Percentiles rank a stretch among this genome's conserved stretches.
phyloP scores from a whole-genome alignment of 495 filamentous ascomycete genomes.

The Neurospora sp. region DNA sequence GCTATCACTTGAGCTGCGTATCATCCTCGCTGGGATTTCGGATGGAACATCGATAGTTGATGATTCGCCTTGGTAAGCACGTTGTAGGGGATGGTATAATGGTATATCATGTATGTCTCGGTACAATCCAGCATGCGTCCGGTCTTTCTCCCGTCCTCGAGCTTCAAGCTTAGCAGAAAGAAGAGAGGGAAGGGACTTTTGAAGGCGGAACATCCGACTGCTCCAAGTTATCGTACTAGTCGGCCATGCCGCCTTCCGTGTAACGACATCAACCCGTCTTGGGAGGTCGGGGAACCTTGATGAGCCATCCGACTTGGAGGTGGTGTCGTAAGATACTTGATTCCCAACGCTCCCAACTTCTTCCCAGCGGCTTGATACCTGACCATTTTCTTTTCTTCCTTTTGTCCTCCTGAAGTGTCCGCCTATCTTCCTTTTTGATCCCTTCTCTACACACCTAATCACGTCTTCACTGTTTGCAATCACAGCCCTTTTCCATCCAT shows the following conservation, averaged over 20 bases:
- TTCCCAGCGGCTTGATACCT: neutral
- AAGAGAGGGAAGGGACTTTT: neutral
- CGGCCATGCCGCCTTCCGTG: neutral
- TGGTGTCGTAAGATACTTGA: neutral
- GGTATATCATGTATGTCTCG: neutral
- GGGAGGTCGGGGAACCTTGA: neutral
- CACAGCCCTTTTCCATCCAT: neutral
- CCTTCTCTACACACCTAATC: neutral
- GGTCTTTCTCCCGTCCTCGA: neutral
- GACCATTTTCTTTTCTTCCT: neutral
- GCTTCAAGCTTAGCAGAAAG: neutral
- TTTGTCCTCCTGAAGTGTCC: neutral
- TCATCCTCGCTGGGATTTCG: neutral
- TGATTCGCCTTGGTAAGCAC: neutral
- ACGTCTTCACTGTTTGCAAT: neutral
- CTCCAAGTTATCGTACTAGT: neutral
- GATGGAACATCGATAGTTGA: neutral
- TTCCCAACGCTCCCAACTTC: neutral
- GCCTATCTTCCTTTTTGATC: neutral
- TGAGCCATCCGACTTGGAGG: neutral
- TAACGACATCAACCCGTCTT: neutral
- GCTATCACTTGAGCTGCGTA: neutral
- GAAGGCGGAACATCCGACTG: neutral
- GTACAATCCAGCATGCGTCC: neutral
- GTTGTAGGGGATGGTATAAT: neutral